Base-by-base conservation (phyloP, 441 rosid species). In the Pelargonium citronellum region DNA sequence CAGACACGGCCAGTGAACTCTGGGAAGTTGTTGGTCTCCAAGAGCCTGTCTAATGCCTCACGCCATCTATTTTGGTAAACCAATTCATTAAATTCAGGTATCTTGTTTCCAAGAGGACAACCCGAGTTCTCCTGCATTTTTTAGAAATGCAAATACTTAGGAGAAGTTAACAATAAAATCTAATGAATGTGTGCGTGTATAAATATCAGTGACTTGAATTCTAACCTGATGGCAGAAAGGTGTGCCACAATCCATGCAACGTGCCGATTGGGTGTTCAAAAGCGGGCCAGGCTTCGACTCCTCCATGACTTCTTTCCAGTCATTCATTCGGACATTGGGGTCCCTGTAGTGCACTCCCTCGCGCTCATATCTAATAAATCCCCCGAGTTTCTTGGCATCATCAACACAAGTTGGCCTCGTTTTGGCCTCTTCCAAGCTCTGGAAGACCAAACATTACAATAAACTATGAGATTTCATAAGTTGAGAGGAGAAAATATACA, bases 181-280 rank as follows among this genome's bases (percentile, higher is more conserved):
- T 24, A 24, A 44, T 7, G 49, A 1, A 1, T 12, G 9, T 1
- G 49, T 44, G 49, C 1, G 12, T 7, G 49, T 44, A 44, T 8
- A 44, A 44, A 4, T 7, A 43, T 43, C n/a, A n/a, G n/a, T n/a
- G n/a, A n/a, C n/a, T n/a, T n/a, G n/a, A n/a, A n/a, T 17, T 39
- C 75, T 71, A 73, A 86, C 99, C 96, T 96, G 99, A 78, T 96
- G 98, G 81, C 99, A 96, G 86, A 93, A 96, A 58, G 99, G 99
- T 74, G 99, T 96, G 55, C 99, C 99, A 79, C 99, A 96, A 75
- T 93, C 99, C 99, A 96, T 96, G 85, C 99, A 96, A 68, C 99
- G 97, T 64, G 99, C 98, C 16, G 99, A 87, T 73, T 96, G 99
- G 2, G 99, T 96, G 66, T 82, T 93, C 44, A 91, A 77, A 57